Evolutionary conservation across 169 alveolate genomes (phyloP), one percentile per base, ranked within the genome.

Genomic region (Cytauxzoon felis): DNA sequence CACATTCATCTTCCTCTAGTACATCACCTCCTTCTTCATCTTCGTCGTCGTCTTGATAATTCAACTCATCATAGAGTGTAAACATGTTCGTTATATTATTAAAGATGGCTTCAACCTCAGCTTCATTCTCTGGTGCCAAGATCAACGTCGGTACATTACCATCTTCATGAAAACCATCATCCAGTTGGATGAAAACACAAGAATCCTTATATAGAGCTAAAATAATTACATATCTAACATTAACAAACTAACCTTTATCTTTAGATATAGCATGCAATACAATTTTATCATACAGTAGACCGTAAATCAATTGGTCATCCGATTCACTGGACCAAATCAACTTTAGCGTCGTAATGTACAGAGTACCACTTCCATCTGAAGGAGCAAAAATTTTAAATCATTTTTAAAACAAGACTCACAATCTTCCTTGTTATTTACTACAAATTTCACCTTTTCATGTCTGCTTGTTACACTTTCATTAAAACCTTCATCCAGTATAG

Each of bases 221-320:
- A 54, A 8, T 13, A 42, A 21, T 18, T 54, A 13, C 30, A 6
- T n/a, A 18, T 30, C 13, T 38, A 13, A 13, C 13, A 13, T 13
- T 38, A 38, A 13, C 13, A n/a, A 32, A 62, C 52, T 13, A 32
- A 62, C 73, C 54, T 38, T 48, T 67, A 43, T 76, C 86, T 34
- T 40, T 76, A 5, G 86, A 76, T 7, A 76, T 34, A 13, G 86
- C 86, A 56, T 76, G 86, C 27, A 76, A 62, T 49, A 76, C 78
- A 56, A 76, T 57, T 13, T 60, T 34, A 21, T 41, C 36, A 32
- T 56, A 65, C 6, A 73, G 79, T 33, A 76, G 59, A 8, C 65
- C 53, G 42, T 65, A 76, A 29, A 73, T 59, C 6, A 40, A 42
- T 21, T 38, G 32, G 4, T 43, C 7, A 27, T 41, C 24, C 1